Conservation (phyloP, 495 filamentous ascomycete species). For the Podospora comata region DNA sequence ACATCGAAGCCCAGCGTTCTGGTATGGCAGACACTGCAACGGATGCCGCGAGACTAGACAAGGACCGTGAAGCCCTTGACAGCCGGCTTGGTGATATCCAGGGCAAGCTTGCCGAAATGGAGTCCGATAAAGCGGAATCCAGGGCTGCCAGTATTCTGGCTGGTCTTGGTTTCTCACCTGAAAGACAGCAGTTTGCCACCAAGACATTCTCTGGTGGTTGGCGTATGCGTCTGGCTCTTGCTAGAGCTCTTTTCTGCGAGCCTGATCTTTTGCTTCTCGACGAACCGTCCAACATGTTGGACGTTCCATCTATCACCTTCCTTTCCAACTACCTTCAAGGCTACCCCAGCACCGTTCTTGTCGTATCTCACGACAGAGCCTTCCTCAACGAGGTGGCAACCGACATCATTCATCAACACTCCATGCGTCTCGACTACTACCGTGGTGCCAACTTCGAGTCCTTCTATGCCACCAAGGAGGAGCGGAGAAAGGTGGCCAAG, state of each 20-base stretch:
- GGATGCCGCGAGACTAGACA: conserved; percentile 79
- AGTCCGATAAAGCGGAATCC: conserved; percentile 96
- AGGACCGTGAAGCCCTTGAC: conserved; percentile 85
- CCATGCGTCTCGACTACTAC: conserved; percentile 96
- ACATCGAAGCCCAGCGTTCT: conserved; percentile 74
- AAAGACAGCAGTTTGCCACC: conserved; percentile 88
- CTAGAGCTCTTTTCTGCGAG: conserved; percentile 96
- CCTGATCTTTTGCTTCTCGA: conserved; percentile 94
- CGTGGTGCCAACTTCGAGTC: conserved; percentile 96
- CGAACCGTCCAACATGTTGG: conserved; percentile 99
- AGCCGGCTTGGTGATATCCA: conserved; percentile 86
- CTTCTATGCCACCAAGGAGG: conserved; percentile 97
- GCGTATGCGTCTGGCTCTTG: conserved; percentile 96
- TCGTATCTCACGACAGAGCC: conserved; percentile 97
- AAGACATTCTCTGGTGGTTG: conserved; percentile 99
- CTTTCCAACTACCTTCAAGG: conserved; percentile 90
- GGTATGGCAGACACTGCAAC: conserved; percentile 80
- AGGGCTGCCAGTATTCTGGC: conserved; percentile 93
- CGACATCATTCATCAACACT: conserved; percentile 98
- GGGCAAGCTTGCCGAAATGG: conserved; percentile 93
- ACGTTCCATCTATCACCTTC: conserved; percentile 99
- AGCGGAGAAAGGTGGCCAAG: conserved; percentile 93
- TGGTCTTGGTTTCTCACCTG: conserved; percentile 92
- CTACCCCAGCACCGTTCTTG: conserved; percentile 92
- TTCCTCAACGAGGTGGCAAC: conserved; percentile 99